phyloP scores from a whole-genome alignment of 345 rosid genomes.

The Raphanus sativus region DNA sequence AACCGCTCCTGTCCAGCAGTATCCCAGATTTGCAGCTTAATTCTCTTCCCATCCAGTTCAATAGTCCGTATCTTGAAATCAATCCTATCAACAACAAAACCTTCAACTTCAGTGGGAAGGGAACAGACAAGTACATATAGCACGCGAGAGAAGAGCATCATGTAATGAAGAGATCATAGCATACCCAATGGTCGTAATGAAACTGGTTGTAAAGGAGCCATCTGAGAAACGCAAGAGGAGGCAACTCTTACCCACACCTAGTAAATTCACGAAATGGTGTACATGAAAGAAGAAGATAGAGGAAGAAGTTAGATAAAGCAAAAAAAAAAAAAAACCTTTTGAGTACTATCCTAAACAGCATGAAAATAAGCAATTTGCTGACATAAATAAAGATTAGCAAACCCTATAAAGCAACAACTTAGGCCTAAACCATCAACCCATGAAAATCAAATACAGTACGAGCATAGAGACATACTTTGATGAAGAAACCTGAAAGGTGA shows the following conservation, averaged over 20 bases:
- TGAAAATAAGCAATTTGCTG: too few species aligned
- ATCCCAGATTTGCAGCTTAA: constrained; percentile 97
- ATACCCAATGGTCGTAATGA: constrained; percentile 91
- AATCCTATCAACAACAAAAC: constrained; percentile 50
- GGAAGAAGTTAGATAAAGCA: neutral
- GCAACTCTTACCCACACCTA: constrained; percentile 95
- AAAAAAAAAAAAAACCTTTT: too few species aligned
- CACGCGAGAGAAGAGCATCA: neutral
- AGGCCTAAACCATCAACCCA: too few species aligned
- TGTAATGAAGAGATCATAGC: neutral
- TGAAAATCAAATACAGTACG: too few species aligned
- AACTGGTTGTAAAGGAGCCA: constrained; percentile 97
- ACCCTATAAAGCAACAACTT: too few species aligned
- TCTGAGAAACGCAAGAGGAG: constrained; percentile 91
- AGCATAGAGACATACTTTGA: too few species aligned
- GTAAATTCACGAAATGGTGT: neutral
- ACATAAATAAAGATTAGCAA: too few species aligned
- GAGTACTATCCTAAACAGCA: too few species aligned
- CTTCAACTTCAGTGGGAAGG: neutral
- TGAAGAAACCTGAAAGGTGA: too few species aligned
- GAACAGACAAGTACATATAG: neutral
- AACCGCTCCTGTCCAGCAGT: constrained; percentile 46
- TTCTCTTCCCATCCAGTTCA: constrained; percentile 93
- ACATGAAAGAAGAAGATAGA: neutral
- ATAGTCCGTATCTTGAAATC: constrained; percentile 96